Conservation (phyloP, 805 yeast species). For the Candida koratica region DNA sequence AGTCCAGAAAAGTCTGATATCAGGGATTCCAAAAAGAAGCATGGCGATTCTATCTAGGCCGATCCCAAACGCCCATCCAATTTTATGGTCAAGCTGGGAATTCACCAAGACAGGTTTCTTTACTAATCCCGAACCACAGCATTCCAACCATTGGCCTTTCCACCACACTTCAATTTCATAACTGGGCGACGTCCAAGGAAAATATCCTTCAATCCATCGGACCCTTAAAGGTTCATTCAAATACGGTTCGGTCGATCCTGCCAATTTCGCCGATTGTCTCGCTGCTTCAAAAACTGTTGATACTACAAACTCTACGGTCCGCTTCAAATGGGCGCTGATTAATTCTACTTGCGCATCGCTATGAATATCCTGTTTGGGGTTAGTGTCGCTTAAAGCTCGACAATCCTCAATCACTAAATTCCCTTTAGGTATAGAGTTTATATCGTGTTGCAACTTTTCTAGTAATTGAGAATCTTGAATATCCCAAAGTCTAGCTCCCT, state of each 20-base stretch:
- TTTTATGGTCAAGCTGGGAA: constrained; percentile 61
- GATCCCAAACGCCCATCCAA: constrained; percentile 98
- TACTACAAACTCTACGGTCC: constrained; percentile 80
- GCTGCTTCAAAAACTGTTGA: constrained; percentile 78
- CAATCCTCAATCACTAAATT: constrained; percentile 75
- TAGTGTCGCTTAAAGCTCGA: constrained; percentile 37
- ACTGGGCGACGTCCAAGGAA: constrained; percentile 98
- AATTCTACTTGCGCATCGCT: constrained; percentile 62
- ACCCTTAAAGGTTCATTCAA: constrained; percentile 67
- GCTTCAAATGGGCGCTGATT: constrained; percentile 72
- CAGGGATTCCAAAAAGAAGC: constrained; percentile 93
- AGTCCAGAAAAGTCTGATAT: constrained; percentile 91
- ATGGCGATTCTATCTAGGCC: constrained; percentile 95
- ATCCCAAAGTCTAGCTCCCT: constrained; percentile 88
- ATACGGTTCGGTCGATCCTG: constrained; percentile 57
- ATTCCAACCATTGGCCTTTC: constrained; percentile 97
- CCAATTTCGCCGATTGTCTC: constrained; percentile 52
- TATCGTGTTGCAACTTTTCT: constrained; percentile 42
- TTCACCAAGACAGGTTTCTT: constrained; percentile 70
- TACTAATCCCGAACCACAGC: constrained; percentile 94
- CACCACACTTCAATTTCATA: constrained; percentile 99
- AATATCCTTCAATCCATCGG: constrained; percentile 94
- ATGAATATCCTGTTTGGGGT: constrained; percentile 83
- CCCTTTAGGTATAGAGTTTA: constrained; percentile 60
- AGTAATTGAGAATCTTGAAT: constrained; percentile 50